Percentiles rank a stretch among this genome's conserved stretches.
These are phyloP conservation scores for Diaporthe citrichinensis DNA, from an alignment of 2,329 filamentous ascomycete genomes.

Conservation along the genomic window DNA sequence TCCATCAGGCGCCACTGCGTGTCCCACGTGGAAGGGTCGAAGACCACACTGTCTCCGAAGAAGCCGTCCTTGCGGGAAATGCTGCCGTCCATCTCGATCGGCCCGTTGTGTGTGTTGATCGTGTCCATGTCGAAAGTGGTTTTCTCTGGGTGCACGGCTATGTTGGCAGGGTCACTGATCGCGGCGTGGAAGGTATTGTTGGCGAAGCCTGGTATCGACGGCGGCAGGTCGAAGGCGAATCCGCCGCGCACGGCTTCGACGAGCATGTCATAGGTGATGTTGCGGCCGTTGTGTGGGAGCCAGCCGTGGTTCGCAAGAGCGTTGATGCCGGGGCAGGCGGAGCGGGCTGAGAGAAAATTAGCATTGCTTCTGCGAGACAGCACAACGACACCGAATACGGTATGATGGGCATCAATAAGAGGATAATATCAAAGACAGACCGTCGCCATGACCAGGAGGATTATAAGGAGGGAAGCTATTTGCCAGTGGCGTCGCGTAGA, in stretches of 20 bases:
- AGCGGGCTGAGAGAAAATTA: constrained; percentile 17
- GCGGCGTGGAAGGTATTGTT: not conserved
- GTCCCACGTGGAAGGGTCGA: constrained; percentile 9
- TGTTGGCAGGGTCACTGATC: constrained; percentile 32
- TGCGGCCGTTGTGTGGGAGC: constrained; percentile 30
- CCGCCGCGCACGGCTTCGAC: constrained; percentile 12
- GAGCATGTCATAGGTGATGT: constrained; percentile 24
- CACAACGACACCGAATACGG: not conserved
- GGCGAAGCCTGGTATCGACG: not conserved
- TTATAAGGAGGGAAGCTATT: not conserved
- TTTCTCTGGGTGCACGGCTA: not conserved
- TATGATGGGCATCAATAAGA: not conserved
- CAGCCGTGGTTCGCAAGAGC: constrained; percentile 34
- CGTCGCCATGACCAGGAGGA: not conserved
- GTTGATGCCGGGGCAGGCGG: constrained; percentile 31
- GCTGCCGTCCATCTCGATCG: constrained; percentile 31
- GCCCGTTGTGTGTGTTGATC: constrained; percentile 30
- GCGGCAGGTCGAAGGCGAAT: constrained; percentile 20
- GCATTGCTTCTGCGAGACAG: not conserved
- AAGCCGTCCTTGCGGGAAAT: constrained; percentile 26
- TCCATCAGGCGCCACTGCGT: constrained; percentile 27
- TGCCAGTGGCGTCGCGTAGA: not conserved
- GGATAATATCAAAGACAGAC: not conserved
- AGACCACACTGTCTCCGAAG: constrained; percentile 25
- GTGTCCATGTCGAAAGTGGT: constrained; percentile 2